Base-by-base conservation (phyloP, 805 yeast genomes). In the Sugiyamaella valdiviana region DNA sequence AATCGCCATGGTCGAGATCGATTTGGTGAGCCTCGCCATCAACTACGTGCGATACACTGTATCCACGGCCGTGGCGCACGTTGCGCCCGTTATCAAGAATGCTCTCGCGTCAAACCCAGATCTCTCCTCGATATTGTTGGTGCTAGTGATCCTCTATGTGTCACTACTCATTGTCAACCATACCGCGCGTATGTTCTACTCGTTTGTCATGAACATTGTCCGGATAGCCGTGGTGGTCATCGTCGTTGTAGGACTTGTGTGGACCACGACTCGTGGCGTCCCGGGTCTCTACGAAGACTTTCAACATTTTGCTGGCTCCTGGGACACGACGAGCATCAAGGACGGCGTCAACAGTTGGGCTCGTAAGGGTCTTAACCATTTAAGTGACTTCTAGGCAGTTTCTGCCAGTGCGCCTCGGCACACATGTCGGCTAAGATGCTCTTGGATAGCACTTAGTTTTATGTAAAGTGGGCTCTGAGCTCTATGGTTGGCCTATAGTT, bases 91-190 rank as follows among this genome's bases (percentile, higher is more conserved):
- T 4, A 36, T 51, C 37, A 41, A 39, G 43, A 40, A 26, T 12
- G 50, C 52, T 15, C 16, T 53, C 17, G 42, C 39, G n/a, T 29
- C 53, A 9, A 43, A 55, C 15, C 56, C 57, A 5, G 60, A 57
- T 40, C 54, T 54, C 16, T 17, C 49, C 21, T 42, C 55, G 9
- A 42, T 62, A 7, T 32, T 56, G n/a, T 35, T 58, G 19, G 49
- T 55, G 37, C 48, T 62, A 15, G 29, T 55, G 2, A 48, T 60
- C 14, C 48, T 63, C 21, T 61, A 56, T 42, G 16, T 63, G 6
- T 52, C 60, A 16, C 52, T 61, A 39, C 48, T 52, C 16, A 51
- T 63, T 22, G 36, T 61, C 21, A 36, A 44, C 36, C 56, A 59
- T 42, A 46, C 61, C 20, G 42, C 57, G 36, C 42, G 61, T 14